A percentile compares a stretch with the other conserved stretches of the same genome.
Evolutionary conservation across 192 early-diverging fungal genomes (phyloP).

Genomic region (Neocallimastix lanati): DNA sequence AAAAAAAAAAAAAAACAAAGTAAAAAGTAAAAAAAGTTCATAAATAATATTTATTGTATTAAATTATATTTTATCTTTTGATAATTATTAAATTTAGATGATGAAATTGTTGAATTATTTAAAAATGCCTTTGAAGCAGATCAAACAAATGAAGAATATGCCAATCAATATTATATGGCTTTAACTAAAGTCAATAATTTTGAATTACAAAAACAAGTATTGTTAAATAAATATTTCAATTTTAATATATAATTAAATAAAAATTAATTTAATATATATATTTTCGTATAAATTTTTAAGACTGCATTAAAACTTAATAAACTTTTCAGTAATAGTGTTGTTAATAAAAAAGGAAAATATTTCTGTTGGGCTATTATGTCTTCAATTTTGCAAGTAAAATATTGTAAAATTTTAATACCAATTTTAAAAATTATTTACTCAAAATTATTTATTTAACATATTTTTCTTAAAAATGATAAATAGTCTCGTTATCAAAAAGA

Average conservation of each 20-base stretch:
- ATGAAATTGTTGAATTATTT: conserved; percentile 56
- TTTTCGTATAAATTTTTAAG: no score
- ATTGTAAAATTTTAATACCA: no score
- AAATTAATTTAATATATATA: no score
- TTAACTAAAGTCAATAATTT: conserved; percentile 46
- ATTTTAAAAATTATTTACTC: no score
- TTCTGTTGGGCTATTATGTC: conserved; percentile 75
- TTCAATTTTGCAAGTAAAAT: conserved; percentile 50
- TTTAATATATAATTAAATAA: no score
- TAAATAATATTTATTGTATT: no score
- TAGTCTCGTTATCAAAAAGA: conserved; percentile 2
- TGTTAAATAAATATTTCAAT: no score
- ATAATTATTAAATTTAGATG: no score
- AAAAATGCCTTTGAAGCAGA: conserved; percentile 32
- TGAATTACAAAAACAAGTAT: conserved; percentile 47
- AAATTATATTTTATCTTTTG: no score
- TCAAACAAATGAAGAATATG: conserved; percentile 53
- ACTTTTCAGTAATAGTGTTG: conserved; percentile 17
- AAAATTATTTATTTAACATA: no score
- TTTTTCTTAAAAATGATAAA: neutral
- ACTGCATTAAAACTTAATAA: conserved; percentile 67
- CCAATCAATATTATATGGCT: conserved; percentile 65
- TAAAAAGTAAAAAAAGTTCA: no score
- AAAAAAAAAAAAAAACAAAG: no score
- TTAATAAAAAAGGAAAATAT: conserved; percentile 49